Base-by-base conservation (phyloP, 192 early-diverging fungal genomes). In the Backusella circina region DNA sequence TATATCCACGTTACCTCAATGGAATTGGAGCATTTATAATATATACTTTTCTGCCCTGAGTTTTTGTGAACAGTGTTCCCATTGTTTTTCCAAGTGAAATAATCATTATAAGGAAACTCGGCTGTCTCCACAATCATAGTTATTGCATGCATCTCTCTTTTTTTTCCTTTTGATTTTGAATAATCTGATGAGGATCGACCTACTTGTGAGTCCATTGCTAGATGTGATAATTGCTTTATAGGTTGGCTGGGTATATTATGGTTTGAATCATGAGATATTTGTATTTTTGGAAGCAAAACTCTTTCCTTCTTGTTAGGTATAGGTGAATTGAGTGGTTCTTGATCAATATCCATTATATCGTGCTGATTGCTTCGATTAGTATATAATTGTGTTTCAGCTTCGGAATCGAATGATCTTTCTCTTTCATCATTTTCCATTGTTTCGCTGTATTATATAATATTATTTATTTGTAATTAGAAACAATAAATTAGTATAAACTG, bases 91-190 rank as follows among this genome's bases (percentile, higher is more conserved):
- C 81, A 82, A 21, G 79, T n/a, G 57, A 76, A 82, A 12, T 82
- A 74, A 57, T 82, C 81, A 13, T 76, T 72, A 64, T 79, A 75
- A 33, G 67, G 77, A 64, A 64, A 75, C 2, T 80, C 79, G 16
- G 67, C 65, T 1, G 86, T 84, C 39, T 89, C 87, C 2, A 89
- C 78, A 67, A 89, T 86, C 76, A 84, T 82, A 50, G 84, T 86
- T 9, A 89, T 86, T 9, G 86, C 83, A 39, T 87, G 86, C 87
- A 87, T 89, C 44, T 89, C 87, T 18, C 87, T 83, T 39, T 86
- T 74, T 70, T 86, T 84, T 16, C 87, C 81, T 61, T 84, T 87
- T 37, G 77, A 51, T 6, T n/a, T 51, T 23, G 70, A 33, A 7
- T 32, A 12, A 32, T 33, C 33, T 21, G 67, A 68, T 23, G 67